Evolutionary conservation across 805 yeast genomes (phyloP).

Genomic region (Cyberlindnera xishuangbannaensis): DNA sequence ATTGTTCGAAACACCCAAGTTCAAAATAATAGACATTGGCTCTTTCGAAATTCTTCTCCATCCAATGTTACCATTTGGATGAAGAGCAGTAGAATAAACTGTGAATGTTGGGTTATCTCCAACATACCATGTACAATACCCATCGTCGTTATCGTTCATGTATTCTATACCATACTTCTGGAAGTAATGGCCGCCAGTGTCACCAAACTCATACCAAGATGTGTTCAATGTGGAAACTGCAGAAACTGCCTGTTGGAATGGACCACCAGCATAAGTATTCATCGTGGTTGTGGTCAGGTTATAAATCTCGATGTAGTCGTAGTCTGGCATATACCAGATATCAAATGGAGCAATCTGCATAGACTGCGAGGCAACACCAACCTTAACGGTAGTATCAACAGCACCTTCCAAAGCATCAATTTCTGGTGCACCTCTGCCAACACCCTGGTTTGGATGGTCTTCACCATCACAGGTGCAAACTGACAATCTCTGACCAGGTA

Average conservation of each 20-base stretch:
- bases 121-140: conserved; percentile 82
- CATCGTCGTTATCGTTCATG: conserved; percentile 58
- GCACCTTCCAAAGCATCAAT: conserved; percentile 90
- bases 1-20: conserved; percentile 82
- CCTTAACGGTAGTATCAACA: conserved; percentile 41
- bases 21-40: conserved; percentile 87
- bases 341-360: conserved; percentile 91
- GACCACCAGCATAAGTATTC: conserved; percentile 91
- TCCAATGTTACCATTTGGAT: conserved; percentile 87
- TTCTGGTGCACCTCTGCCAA: conserved; percentile 94
- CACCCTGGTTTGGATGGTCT: conserved; percentile 83
- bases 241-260: conserved; percentile 88
- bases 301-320: conserved; percentile 67
- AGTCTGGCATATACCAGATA: conserved; percentile 91
- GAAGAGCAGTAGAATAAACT: conserved; percentile 64
- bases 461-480: conserved; percentile 77
- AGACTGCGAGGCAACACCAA: conserved; percentile 80
- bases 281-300: conserved; percentile 65
- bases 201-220: conserved; percentile 75
- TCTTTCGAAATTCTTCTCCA: conserved; percentile 81
- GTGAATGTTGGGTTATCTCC: conserved; percentile 78
- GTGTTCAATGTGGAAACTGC: conserved; percentile 73
- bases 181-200: conserved; percentile 40
- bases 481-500: conserved; percentile 78
- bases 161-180: conserved; percentile 80